phyloP scores from a whole-genome alignment of 768 basidiomycete genomes.

The Steccherinum ochraceum region DNA sequence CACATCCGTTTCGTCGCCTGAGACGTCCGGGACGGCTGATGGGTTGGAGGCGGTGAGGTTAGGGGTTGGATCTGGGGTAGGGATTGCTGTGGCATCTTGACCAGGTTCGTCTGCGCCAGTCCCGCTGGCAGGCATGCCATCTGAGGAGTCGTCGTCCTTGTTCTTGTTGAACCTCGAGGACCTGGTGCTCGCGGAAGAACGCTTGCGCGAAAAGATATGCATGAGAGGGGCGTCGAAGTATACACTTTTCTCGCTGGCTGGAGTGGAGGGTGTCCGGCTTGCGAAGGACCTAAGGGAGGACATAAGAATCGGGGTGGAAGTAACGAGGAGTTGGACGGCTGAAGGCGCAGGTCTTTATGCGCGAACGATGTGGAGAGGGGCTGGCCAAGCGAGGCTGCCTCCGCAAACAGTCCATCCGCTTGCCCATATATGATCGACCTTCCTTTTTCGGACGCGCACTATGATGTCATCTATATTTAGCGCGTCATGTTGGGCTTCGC shows the following conservation, averaged over 20 bases:
- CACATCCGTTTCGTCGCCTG: neutral
- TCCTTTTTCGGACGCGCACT: neutral
- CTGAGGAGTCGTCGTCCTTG: neutral
- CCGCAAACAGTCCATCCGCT: neutral
- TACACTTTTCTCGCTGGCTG: conserved; percentile 28
- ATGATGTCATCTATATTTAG: neutral
- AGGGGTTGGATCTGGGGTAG: neutral
- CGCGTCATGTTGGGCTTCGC: no score
- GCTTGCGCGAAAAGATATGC: conserved; percentile 21
- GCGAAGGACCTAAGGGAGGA: neutral
- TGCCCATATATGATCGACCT: neutral
- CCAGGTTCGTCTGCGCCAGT: neutral
- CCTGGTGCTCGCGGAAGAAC: neutral
- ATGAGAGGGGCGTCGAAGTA: conserved; percentile 43
- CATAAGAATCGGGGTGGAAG: neutral
- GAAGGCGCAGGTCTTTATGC: neutral
- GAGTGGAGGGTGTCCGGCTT: conserved; percentile 6
- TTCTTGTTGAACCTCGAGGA: neutral
- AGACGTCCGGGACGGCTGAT: no score
- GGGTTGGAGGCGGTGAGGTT: no score
- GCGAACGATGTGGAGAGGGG: neutral
- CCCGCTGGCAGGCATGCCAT: no score
- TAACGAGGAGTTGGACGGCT: neutral
- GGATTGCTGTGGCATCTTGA: neutral
- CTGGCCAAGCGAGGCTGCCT: neutral